Conservation (phyloP, 805 yeast genomes). For the Kuraishia piskuri region DNA sequence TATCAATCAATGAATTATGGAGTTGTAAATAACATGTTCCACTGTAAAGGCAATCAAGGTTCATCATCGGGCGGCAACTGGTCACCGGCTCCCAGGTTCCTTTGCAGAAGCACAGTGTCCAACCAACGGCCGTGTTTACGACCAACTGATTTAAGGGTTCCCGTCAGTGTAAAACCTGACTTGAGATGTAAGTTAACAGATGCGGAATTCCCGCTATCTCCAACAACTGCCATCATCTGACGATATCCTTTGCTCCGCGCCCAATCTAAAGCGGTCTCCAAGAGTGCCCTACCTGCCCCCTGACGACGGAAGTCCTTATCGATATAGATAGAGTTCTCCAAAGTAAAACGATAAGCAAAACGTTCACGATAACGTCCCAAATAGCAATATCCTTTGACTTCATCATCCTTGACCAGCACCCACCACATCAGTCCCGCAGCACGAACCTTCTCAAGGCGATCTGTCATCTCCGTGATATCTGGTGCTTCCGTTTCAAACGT, state of each 20-base stretch:
- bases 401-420: background rate
- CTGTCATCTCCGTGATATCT: background rate
- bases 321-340: background rate
- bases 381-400: background rate
- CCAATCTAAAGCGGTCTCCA: background rate
- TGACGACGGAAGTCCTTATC: background rate
- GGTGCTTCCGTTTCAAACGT: background rate
- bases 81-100: background rate
- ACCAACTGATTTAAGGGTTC: background rate
- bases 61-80: conserved; percentile 5
- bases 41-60: no score
- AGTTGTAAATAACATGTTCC: no score
- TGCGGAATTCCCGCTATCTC: background rate
- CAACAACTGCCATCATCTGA: background rate
- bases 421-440: background rate
- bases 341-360: background rate
- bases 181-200: background rate
- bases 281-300: background rate
- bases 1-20: no score
- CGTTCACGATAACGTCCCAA: background rate
- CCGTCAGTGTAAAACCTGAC: background rate
- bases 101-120: background rate
- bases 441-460: background rate
- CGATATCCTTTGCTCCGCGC: background rate
- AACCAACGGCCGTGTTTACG: background rate